Percentiles rank a stretch among this genome's conserved stretches.
phyloP scores from a whole-genome alignment of 2,329 filamentous ascomycete genomes.

The Hypoxylon sp. region DNA sequence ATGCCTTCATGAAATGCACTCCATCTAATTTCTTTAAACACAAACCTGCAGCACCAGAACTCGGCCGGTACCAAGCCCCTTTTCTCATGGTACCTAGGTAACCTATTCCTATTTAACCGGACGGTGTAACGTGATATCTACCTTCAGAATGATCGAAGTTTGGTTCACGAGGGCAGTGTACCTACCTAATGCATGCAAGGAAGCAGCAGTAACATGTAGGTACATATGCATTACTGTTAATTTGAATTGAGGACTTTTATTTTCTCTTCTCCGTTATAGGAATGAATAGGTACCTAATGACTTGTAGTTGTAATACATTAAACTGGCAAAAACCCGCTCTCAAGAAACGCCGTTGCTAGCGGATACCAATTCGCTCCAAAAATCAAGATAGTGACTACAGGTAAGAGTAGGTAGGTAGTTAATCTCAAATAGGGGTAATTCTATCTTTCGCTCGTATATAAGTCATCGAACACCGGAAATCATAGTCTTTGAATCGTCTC shows the following conservation, averaged over 20 bases:
- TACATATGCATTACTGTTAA: constrained; percentile 1
- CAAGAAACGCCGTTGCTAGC: constrained; percentile 27
- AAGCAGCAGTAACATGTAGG: no score
- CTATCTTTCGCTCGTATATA: constrained; percentile 20
- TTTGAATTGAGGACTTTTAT: constrained; percentile 18
- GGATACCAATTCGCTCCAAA: constrained; percentile 7
- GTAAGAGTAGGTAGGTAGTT: constrained; percentile 12
- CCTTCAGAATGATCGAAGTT: not conserved
- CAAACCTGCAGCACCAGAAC: no score
- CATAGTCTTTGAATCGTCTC: constrained; percentile 29
- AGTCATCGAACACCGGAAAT: constrained; percentile 24
- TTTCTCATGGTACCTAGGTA: not conserved
- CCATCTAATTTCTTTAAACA: no score
- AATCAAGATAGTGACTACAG: not conserved
- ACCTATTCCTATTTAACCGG: constrained; percentile 18
- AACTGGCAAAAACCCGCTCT: constrained; percentile 6
- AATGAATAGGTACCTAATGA: no score
- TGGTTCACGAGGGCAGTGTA: no score
- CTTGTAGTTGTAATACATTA: constrained; percentile 14
- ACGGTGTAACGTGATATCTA: constrained; percentile 27
- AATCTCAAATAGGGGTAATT: no score
- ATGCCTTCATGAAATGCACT: no score
- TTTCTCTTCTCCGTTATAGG: constrained; percentile 7
- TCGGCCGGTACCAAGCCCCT: not conserved
- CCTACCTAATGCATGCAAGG: no score